A percentile compares a stretch with the other conserved stretches of the same genome.
Conservation (phyloP, 352 stramenopile genomes). For the Saprolegnia parasitica region DNA sequence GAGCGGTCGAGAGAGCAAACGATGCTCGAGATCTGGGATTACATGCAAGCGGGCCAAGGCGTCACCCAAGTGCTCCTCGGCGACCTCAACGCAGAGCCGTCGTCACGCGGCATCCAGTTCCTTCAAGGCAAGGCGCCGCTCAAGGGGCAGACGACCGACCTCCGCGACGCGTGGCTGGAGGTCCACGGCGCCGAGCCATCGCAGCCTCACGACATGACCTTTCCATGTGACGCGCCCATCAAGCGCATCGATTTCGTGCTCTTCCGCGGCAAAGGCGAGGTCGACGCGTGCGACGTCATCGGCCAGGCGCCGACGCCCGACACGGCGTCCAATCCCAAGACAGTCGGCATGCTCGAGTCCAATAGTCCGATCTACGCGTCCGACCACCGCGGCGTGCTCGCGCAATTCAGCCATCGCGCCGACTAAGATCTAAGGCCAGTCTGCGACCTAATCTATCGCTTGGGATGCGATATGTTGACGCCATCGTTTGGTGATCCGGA, state of each 20-base stretch:
- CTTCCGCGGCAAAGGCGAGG: slow-evolving; percentile 54
- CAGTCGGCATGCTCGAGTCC: slow-evolving; percentile 73
- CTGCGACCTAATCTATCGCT: not conserved
- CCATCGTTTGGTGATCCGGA: too few species aligned
- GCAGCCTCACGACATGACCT: slow-evolving; percentile 55
- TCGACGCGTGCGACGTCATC: slow-evolving; percentile 69
- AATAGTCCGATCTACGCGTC: slow-evolving; percentile 81
- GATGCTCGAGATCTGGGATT: slow-evolving; percentile 77
- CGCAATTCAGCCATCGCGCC: slow-evolving; percentile 12
- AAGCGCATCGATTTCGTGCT: slow-evolving; percentile 88
- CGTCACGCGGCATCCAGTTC: slow-evolving; percentile 74
- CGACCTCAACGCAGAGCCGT: slow-evolving; percentile 83
- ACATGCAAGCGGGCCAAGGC: slow-evolving; percentile 57
- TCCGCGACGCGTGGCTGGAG: slow-evolving; percentile 74
- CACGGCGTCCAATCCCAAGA: slow-evolving; percentile 45
- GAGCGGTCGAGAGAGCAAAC: slow-evolving; percentile 65
- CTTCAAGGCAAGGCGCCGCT: slow-evolving; percentile 57
- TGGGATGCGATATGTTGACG: not conserved
- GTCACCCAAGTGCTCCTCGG: slow-evolving; percentile 73
- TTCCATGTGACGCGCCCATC: slow-evolving; percentile 73
- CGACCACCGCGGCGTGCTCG: slow-evolving; percentile 78
- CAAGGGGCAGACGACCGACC: slow-evolving; percentile 51
- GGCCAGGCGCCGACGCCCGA: slow-evolving; percentile 65
- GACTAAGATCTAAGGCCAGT: not conserved
- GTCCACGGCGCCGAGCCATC: slow-evolving; percentile 47